These are phyloP conservation scores for Phytophthora pistaciae DNA, from an alignment of 352 stramenopile species.

Conservation along the genomic window DNA sequence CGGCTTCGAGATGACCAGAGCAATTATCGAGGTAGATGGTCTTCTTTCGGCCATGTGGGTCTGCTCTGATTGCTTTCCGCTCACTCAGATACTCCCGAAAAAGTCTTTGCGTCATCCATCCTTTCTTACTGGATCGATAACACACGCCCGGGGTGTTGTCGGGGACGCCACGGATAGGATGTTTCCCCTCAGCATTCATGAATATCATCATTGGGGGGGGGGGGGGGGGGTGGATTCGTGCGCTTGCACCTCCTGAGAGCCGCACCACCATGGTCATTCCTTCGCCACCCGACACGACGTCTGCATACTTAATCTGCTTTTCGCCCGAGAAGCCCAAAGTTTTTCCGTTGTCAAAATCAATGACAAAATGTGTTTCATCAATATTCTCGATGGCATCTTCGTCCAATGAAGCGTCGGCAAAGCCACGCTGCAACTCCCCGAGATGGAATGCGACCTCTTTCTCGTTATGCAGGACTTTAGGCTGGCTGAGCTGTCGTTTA, in stretches of 20 bases:
- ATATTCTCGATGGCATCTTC: neutral
- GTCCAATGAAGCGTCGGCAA: neutral
- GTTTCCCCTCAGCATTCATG: constrained; percentile 4
- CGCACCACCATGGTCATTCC: constrained; percentile 1
- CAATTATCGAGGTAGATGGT: constrained; percentile 35
- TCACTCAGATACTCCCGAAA: constrained; percentile 32
- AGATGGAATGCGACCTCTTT: neutral
- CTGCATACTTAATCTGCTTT: neutral
- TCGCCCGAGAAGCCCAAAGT: too few species aligned
- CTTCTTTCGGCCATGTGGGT: constrained; percentile 24
- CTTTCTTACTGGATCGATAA: constrained; percentile 8
- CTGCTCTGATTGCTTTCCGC: constrained; percentile 4
- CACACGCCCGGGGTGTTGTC: neutral
- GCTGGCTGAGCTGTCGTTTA: neutral
- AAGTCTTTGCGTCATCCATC: constrained; percentile 10
- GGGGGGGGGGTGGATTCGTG: neutral
- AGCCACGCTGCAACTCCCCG: neutral
- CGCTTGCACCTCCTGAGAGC: neutral
- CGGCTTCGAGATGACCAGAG: constrained; percentile 12
- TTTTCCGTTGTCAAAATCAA: too few species aligned
- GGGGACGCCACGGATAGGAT: constrained; percentile 4
- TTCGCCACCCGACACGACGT: neutral
- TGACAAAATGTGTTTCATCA: neutral
- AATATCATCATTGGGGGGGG: constrained; percentile 5
- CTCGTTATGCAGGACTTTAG: neutral